These are phyloP conservation scores for Botrytis tulipae DNA, from an alignment of 2,329 filamentous ascomycete species.

Conservation along the genomic window DNA sequence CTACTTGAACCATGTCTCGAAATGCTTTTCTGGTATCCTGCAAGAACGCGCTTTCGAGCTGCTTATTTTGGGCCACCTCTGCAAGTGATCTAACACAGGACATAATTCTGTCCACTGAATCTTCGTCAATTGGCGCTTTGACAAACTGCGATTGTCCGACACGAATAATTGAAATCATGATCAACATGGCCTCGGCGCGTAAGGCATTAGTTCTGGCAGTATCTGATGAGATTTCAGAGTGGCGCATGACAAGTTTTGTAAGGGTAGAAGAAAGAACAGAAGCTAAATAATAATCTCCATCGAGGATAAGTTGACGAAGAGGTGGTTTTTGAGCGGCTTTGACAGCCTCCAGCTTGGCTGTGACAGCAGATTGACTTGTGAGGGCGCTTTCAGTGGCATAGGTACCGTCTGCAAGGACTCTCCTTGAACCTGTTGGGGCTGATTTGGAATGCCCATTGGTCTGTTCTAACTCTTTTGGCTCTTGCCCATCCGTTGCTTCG, in stretches of 20 bases:
- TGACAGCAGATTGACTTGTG: slow-evolving; percentile 85
- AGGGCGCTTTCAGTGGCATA: slow-evolving; percentile 96
- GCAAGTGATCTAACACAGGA: slow-evolving; percentile 89
- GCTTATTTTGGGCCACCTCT: slow-evolving; percentile 85
- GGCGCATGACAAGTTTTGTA: slow-evolving; percentile 96
- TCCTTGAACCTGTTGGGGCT: slow-evolving; percentile 79
- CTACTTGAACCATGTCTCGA: slow-evolving; percentile 92
- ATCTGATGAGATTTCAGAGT: slow-evolving; percentile 88
- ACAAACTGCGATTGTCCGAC: slow-evolving; percentile 99
- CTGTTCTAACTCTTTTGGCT: slow-evolving; percentile 62
- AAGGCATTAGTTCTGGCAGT: slow-evolving; percentile 86
- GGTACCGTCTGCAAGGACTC: slow-evolving; percentile 92
- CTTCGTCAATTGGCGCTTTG: slow-evolving; percentile 95
- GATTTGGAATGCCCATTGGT: slow-evolving; percentile 79
- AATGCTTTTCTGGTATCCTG: slow-evolving; percentile 95
- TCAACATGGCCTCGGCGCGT: slow-evolving; percentile 95
- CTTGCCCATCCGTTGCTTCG: slow-evolving; percentile 69
- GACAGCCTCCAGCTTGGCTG: slow-evolving; percentile 90
- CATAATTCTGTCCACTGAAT: slow-evolving; percentile 98
- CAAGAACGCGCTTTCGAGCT: slow-evolving; percentile 87
- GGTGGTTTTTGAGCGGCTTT: slow-evolving; percentile 97
- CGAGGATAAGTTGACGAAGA: slow-evolving; percentile 88
- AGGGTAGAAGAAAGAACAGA: slow-evolving; percentile 94
- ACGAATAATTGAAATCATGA: slow-evolving; percentile 98
- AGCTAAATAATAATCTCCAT: slow-evolving; percentile 94